These are phyloP conservation scores for Piromyces finnis DNA, from an alignment of 192 early-diverging fungal genomes.

Conservation along the genomic window DNA sequence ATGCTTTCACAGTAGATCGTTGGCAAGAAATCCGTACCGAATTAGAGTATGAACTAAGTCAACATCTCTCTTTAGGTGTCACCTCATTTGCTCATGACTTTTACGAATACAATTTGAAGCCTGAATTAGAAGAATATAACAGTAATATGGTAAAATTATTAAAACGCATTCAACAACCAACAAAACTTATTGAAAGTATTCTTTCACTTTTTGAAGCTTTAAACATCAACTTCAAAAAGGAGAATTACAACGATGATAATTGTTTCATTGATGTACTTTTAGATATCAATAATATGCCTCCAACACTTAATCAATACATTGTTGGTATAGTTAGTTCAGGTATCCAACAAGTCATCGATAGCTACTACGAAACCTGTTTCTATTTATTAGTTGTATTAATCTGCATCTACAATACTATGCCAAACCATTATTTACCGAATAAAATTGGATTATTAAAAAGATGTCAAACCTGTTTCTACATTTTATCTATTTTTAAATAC, in stretches of 20 bases:
- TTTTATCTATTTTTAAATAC: background rate
- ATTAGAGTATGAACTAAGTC: background rate
- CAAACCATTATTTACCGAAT: background rate
- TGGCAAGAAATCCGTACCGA: background rate
- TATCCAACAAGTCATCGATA: background rate
- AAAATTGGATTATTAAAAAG: background rate
- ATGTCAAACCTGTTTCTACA: background rate
- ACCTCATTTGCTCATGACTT: background rate
- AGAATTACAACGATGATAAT: background rate
- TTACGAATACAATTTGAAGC: background rate
- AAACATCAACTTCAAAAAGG: background rate
- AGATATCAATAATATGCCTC: background rate
- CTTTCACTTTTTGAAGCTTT: background rate
- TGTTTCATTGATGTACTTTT: background rate
- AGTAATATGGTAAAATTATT: background rate
- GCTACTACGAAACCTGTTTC: background rate
- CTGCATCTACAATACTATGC: background rate
- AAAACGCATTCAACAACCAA: background rate
- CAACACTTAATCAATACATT: background rate
- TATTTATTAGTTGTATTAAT: background rate
- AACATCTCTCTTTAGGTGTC: background rate
- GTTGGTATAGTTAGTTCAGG: background rate
- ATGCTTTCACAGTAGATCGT: background rate
- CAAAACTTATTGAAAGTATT: background rate
- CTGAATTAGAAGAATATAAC: background rate